Evolutionary conservation across 129 eudicot genomes (phyloP).

Genomic region (Artemisia argyi): DNA sequence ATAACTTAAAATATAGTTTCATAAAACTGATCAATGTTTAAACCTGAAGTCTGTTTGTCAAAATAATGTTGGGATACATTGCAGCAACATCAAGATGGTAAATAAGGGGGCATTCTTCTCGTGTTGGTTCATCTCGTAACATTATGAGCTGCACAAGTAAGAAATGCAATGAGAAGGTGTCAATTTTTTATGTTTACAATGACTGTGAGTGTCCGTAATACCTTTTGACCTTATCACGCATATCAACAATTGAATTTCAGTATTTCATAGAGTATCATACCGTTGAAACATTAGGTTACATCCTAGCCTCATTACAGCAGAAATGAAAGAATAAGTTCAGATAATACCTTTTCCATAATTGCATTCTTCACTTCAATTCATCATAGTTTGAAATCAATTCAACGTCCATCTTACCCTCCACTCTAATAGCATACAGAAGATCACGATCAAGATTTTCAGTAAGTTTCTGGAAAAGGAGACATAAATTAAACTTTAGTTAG

Average conservation of each 20-base stretch:
- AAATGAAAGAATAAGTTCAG: not conserved
- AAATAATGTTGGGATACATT: slow-evolving; percentile 95
- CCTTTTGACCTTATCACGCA: no score
- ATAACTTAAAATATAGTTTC: slow-evolving; percentile 1
- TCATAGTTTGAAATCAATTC: slow-evolving; percentile 73
- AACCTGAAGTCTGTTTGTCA: slow-evolving; percentile 99
- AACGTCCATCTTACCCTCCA: slow-evolving; percentile 96
- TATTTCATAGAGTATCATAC: no score
- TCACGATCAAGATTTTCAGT: slow-evolving; percentile 95
- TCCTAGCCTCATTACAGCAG: no score
- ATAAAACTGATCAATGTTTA: slow-evolving; percentile 4
- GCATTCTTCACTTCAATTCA: slow-evolving; percentile 94
- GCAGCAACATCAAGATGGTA: slow-evolving; percentile 99
- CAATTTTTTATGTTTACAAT: not conserved
- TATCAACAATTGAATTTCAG: no score
- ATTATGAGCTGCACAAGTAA: slow-evolving; percentile 58
- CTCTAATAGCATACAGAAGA: slow-evolving; percentile 87
- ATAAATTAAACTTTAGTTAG: not conserved
- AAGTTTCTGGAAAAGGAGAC: slow-evolving; percentile 56
- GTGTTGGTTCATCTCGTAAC: slow-evolving; percentile 73
- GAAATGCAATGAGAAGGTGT: not conserved
- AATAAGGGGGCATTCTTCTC: slow-evolving; percentile 94
- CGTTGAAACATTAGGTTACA: not conserved
- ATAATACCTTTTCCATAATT: slow-evolving; percentile 75
- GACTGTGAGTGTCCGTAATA: not conserved